Conservation (phyloP, 2,329 filamentous ascomycete genomes). For the Xylariaceae sp. region DNA sequence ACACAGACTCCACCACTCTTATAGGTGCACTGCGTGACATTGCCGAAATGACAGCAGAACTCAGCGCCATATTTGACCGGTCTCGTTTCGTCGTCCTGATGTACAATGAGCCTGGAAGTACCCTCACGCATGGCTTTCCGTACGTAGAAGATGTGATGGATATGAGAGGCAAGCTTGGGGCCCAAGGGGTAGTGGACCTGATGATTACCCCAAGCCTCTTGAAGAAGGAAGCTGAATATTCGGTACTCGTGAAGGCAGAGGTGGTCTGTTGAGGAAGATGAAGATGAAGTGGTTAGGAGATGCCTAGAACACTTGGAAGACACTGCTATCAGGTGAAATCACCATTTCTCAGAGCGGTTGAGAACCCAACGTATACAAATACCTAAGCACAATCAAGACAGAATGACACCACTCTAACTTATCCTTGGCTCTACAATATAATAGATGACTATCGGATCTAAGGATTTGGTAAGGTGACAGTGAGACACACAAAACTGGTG, state of each 20-base stretch:
- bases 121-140: constrained; percentile 35
- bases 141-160: constrained; percentile 34
- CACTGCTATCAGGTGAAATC: background rate
- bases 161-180: constrained; percentile 28
- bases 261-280: constrained; percentile 35
- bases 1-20: constrained; percentile 19
- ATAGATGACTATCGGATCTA: background rate
- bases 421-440: too few relatives aligned
- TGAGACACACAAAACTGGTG: too few relatives aligned
- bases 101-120: constrained; percentile 36
- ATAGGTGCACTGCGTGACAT: constrained; percentile 29
- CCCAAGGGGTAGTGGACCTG: constrained; percentile 35
- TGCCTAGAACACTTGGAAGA: background rate
- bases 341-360: background rate
- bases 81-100: constrained; percentile 35
- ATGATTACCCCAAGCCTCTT: constrained; percentile 41
- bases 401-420: background rate
- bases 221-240: constrained; percentile 35
- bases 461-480: background rate
- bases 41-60: constrained; percentile 31
- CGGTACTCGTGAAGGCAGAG: constrained; percentile 39
- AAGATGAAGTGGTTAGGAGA: background rate
- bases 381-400: background rate
- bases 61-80: constrained; percentile 32
- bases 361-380: background rate